phyloP scores from a whole-genome alignment of 2,329 filamentous ascomycete species.

The Aspergillus aculeatus region DNA sequence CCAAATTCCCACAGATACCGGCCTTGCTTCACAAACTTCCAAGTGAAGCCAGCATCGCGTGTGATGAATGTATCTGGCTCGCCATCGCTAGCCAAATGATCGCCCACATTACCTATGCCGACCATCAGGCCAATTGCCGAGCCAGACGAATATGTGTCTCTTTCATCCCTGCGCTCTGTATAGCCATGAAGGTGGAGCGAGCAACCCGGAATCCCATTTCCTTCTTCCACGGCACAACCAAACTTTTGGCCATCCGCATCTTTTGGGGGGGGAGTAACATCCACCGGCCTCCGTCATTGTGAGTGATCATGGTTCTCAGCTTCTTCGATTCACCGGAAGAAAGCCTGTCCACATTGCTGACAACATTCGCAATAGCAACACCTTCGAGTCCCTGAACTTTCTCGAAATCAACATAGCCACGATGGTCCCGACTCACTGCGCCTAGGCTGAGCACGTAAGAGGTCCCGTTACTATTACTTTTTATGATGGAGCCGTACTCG shows the following conservation, averaged over 20 bases:
- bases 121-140: conserved; percentile 90
- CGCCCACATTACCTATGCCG: conserved; percentile 85
- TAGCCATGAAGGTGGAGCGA: conserved; percentile 93
- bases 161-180: conserved; percentile 79
- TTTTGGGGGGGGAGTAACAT: conserved; percentile 71
- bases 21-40: conserved; percentile 83
- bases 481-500: conserved; percentile 83
- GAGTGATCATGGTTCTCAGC: conserved; percentile 86
- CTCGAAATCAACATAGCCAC: conserved; percentile 89
- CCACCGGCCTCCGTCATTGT: conserved; percentile 95
- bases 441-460: conserved; percentile 83
- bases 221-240: conserved; percentile 61
- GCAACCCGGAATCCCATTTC: conserved; percentile 62
- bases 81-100: conserved; percentile 62
- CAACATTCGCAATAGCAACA: conserved; percentile 80
- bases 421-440: conserved; percentile 75
- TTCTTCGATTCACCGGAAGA: conserved; percentile 65
- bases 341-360: conserved; percentile 69
- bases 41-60: conserved; percentile 82
- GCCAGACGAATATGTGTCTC: conserved; percentile 82
- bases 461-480: conserved; percentile 98
- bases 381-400: conserved; percentile 92
- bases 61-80: conserved; percentile 90
- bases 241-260: conserved; percentile 71
- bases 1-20: conserved; percentile 92